Conservation (phyloP, 2,329 filamentous ascomycete genomes). For the Penicillium sp. region DNA sequence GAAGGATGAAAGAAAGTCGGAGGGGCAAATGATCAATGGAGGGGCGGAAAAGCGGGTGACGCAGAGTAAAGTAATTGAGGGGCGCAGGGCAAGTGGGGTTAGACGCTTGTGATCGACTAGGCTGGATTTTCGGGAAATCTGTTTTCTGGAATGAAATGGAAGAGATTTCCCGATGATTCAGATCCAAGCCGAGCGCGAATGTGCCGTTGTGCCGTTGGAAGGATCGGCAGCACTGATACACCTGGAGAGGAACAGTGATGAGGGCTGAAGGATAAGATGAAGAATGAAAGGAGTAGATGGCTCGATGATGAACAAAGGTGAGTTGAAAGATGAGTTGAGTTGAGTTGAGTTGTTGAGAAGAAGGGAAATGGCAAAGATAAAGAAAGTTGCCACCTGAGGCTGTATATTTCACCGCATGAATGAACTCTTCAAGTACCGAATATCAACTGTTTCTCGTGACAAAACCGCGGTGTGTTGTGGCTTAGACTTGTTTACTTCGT, state of each 20-base stretch:
- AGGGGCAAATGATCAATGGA: constrained; percentile 2
- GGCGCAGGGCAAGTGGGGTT: constrained; percentile 15
- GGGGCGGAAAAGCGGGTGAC: not conserved
- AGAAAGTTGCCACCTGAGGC: constrained; percentile 14
- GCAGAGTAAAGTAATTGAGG: constrained; percentile 20
- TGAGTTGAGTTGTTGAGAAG: not conserved
- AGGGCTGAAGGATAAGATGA: not conserved
- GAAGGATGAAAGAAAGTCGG: constrained; percentile 14
- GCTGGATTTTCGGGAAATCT: constrained; percentile 13
- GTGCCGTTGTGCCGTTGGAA: not conserved
- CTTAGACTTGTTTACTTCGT: not conserved
- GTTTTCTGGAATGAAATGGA: constrained; percentile 15
- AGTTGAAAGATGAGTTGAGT: not conserved
- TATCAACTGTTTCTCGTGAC: constrained; percentile 6
- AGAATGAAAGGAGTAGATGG: constrained; percentile 2
- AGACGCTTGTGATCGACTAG: constrained; percentile 19
- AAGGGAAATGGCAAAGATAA: not conserved
- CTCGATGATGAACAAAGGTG: not conserved
- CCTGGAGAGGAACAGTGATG: not conserved
- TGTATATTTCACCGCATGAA: not conserved
- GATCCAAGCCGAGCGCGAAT: not conserved
- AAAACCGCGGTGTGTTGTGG: constrained; percentile 7
- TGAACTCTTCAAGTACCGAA: not conserved
- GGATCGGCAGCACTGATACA: constrained; percentile 3
- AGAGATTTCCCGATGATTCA: not conserved